These are phyloP conservation scores for Talaromyces sp. DNA, from an alignment of 2,329 filamentous ascomycete species.

Conservation along the genomic window DNA sequence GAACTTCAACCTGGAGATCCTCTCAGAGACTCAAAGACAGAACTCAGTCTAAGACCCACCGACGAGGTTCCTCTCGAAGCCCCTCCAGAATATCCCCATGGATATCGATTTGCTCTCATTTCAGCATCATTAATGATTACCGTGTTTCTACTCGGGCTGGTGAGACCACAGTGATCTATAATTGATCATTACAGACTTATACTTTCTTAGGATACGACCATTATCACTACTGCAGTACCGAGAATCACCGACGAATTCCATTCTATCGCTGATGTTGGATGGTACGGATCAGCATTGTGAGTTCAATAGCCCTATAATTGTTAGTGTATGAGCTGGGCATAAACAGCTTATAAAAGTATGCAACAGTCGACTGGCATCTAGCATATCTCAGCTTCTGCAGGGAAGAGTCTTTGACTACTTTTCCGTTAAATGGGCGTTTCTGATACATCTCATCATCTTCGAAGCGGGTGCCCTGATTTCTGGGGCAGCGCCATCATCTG, in stretches of 20 bases:
- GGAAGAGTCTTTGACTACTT: not conserved
- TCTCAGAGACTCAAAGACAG: not conserved
- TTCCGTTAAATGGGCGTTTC: not conserved
- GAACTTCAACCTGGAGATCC: not conserved
- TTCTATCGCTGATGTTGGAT: conserved; percentile 22
- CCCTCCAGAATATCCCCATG: not conserved
- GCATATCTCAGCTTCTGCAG: not conserved
- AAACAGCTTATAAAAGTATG: not conserved
- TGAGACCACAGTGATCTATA: not conserved
- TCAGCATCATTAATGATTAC: not conserved
- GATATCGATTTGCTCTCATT: not conserved
- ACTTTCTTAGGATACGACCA: conserved; percentile 25
- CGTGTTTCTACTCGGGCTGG: not conserved
- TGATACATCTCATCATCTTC: not conserved
- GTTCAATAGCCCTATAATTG: not conserved
- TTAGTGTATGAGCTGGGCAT: not conserved
- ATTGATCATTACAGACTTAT: not conserved
- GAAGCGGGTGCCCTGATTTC: not conserved
- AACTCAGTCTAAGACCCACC: not conserved
- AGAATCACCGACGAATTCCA: conserved; percentile 48
- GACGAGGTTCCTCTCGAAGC: not conserved
- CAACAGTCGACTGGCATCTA: not conserved
- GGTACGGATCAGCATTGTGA: conserved; percentile 43
- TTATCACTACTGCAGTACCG: conserved; percentile 47
- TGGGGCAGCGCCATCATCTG: not conserved